Percentiles rank a stretch among this genome's conserved stretches.
Conservation (phyloP, 108 stramenopile species). For the Nannochloropsis granulata region DNA sequence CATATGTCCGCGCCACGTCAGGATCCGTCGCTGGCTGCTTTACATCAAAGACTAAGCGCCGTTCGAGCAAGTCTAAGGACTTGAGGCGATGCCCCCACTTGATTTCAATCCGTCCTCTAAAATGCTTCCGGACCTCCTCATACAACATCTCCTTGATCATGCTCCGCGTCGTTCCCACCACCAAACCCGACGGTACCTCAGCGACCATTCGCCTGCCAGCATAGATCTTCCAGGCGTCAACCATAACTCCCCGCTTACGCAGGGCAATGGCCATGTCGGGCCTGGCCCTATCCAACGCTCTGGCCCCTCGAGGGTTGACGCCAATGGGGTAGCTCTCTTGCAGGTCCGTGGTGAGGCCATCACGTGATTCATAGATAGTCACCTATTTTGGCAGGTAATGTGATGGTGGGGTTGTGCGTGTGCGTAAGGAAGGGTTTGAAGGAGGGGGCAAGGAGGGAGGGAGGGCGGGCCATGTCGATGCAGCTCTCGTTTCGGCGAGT, state of each 20-base stretch:
- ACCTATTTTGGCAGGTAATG: not conserved
- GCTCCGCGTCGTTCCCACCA: not conserved
- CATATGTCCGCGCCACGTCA: not conserved
- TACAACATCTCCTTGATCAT: not conserved
- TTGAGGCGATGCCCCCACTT: not conserved
- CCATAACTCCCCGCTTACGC: not conserved
- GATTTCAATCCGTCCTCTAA: not conserved
- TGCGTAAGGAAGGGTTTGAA: no score
- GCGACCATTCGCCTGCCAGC: not conserved
- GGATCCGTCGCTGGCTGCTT: not conserved
- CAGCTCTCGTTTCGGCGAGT: not conserved
- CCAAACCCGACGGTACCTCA: not conserved
- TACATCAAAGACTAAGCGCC: not conserved
- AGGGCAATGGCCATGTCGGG: not conserved
- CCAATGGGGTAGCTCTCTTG: not conserved
- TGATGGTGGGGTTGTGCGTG: not conserved
- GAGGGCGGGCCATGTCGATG: not conserved
- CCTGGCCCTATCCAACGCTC: not conserved
- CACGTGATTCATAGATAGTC: not conserved
- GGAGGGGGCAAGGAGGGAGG: not conserved
- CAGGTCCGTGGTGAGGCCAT: not conserved
- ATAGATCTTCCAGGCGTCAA: not conserved
- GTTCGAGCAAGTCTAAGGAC: not conserved
- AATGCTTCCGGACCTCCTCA: not conserved
- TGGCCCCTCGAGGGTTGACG: not conserved